Conservation (phyloP, 108 stramenopile genomes). For the Nitzschia palea region DNA sequence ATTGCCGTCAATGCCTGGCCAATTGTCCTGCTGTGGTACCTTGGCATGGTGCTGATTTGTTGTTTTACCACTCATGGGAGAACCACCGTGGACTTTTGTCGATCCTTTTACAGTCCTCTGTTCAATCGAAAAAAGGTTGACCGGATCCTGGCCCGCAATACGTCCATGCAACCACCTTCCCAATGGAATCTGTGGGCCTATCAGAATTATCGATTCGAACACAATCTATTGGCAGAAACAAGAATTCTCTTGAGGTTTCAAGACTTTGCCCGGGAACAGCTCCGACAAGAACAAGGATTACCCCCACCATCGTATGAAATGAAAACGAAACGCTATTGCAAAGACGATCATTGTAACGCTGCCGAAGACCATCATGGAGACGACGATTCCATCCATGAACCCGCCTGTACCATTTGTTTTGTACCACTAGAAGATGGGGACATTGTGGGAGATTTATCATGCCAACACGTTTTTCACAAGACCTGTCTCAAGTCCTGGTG, state of each 20-base stretch:
- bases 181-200: conserved; percentile 2
- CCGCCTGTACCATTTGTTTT: conserved; percentile 71
- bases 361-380: conserved; percentile 11
- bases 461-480: conserved; percentile 69
- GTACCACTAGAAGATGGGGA: conserved; percentile 71
- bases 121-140: conserved; percentile 1
- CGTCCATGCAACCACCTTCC: not conserved
- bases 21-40: conserved; percentile 36
- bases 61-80: conserved; percentile 33
- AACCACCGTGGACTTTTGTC: conserved; percentile 13
- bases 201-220: conserved; percentile 25
- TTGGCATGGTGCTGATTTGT: conserved; percentile 31
- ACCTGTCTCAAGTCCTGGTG: conserved; percentile 76
- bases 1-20: conserved; percentile 42
- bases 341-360: not conserved
- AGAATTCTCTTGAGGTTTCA: no score
- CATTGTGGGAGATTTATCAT: conserved; percentile 63
- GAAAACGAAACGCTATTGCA: conserved; percentile 20
- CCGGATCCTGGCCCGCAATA: conserved; percentile 2
- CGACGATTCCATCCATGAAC: conserved; percentile 5
- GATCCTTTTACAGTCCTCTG: not conserved
- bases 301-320: conserved; percentile 25
- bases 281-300: conserved; percentile 4
- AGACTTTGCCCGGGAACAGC: conserved; percentile 13
- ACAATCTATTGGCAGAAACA: conserved; percentile 18